phyloP scores from a whole-genome alignment of 2,329 filamentous ascomycete species.

The Akanthomyces dipterigenus region DNA sequence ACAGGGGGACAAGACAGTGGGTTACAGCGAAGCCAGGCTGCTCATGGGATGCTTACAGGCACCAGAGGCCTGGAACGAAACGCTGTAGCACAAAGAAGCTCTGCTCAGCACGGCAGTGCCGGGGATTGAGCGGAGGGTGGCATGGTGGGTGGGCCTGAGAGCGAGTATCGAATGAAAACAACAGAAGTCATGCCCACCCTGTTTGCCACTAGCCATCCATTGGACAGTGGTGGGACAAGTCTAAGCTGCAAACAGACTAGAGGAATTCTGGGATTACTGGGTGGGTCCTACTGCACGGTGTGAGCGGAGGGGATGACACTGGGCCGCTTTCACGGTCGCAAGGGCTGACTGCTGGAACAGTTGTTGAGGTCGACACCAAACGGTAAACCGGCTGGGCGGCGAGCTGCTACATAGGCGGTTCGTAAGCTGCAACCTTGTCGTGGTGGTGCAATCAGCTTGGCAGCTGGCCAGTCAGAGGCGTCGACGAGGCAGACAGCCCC shows the following conservation, averaged over 20 bases:
- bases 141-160: neutral
- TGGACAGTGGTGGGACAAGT: neutral
- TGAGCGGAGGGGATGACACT: neutral
- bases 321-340: neutral
- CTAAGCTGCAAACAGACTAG: conserved; percentile 8
- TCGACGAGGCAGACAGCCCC: neutral
- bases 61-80: neutral
- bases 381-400: neutral
- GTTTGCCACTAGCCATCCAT: conserved; percentile 7
- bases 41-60: neutral
- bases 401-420: neutral
- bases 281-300: neutral
- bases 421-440: neutral
- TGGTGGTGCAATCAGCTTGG: neutral
- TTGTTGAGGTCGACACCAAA: neutral
- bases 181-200: neutral
- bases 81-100: neutral
- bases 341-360: neutral
- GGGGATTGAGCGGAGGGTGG: neutral
- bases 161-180: conserved; percentile 4
- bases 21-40: neutral
- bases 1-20: neutral
- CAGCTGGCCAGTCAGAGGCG: neutral
- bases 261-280: neutral
- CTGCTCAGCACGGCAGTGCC: neutral